These are phyloP conservation scores for Yamadazyma endophytica DNA, from an alignment of 805 yeast species.

Conservation along the genomic window DNA sequence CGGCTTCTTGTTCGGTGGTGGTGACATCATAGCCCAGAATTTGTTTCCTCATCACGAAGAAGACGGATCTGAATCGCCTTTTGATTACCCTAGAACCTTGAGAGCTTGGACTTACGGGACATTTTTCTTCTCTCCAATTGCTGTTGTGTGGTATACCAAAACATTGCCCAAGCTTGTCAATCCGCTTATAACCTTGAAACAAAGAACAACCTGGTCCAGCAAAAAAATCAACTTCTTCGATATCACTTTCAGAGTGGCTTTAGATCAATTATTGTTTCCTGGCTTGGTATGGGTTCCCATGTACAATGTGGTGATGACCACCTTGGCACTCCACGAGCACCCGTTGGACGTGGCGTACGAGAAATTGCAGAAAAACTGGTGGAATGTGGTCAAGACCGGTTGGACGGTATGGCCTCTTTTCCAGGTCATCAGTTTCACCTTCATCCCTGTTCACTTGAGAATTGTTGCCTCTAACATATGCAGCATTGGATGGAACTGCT, in stretches of 20 bases:
- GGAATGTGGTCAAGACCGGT: constrained; percentile 35
- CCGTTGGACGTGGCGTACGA: constrained; percentile 29
- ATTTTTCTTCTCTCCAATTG: constrained; percentile 34
- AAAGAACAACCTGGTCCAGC: constrained; percentile 11
- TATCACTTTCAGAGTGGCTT: constrained; percentile 20
- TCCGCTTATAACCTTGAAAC: constrained; percentile 25
- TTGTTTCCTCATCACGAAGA: constrained; percentile 30
- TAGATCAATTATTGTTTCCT: constrained; percentile 36
- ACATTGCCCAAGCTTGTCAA: constrained; percentile 32
- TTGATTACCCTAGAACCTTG: constrained; percentile 25
- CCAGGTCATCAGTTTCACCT: constrained; percentile 33
- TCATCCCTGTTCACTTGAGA: constrained; percentile 36
- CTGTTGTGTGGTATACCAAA: constrained; percentile 36
- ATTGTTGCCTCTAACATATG: constrained; percentile 34
- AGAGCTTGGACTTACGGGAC: constrained; percentile 37
- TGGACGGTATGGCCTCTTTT: constrained; percentile 43
- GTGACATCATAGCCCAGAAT: constrained; percentile 40
- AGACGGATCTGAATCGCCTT: constrained; percentile 15
- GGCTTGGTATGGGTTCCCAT: constrained; percentile 39
- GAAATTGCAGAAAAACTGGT: constrained; percentile 35
- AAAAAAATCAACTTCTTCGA: constrained; percentile 14
- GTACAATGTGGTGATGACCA: constrained; percentile 36
- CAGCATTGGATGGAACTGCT: constrained; percentile 42
- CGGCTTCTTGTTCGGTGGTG: constrained; percentile 42
- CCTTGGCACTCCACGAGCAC: constrained; percentile 30